phyloP scores from a whole-genome alignment of 1,284 basidiomycete genomes.

The Moniliophthora roreri region DNA sequence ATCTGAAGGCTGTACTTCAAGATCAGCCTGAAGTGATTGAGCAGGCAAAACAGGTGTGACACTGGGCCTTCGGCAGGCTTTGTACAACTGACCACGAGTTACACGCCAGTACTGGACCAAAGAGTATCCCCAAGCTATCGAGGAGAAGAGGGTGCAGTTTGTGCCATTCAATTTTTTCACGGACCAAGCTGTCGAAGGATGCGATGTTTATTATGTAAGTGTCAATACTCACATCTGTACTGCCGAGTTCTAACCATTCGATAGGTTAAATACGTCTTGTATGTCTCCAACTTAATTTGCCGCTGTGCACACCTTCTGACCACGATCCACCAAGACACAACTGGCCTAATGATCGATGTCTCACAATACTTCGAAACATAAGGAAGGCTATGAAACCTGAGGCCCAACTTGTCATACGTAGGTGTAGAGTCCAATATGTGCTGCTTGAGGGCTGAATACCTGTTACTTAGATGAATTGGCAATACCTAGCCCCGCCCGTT shows the following conservation, averaged over 20 bases:
- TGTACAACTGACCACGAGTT: too few species aligned
- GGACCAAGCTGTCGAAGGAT: constrained; percentile 35
- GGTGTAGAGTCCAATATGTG: too few species aligned
- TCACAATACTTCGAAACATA: constrained; percentile 26
- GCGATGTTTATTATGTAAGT: constrained; percentile 48
- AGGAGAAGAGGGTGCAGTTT: constrained; percentile 34
- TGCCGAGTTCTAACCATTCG: too few species aligned
- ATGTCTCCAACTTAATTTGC: background rate
- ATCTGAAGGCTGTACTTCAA: constrained; percentile 43
- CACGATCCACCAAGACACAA: constrained; percentile 19
- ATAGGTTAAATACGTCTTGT: constrained; percentile 15
- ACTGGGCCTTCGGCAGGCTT: too few species aligned
- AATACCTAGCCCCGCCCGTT: too few species aligned
- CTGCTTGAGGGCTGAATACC: too few species aligned
- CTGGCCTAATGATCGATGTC: constrained; percentile 25
- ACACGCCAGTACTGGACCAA: constrained; percentile 11
- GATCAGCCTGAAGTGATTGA: constrained; percentile 39
- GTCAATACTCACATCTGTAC: too few species aligned
- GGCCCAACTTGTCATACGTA: constrained; percentile 29
- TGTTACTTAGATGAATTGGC: too few species aligned
- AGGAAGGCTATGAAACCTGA: constrained; percentile 25
- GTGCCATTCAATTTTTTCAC: constrained; percentile 45
- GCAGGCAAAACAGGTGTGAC: constrained; percentile 34
- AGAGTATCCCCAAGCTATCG: constrained; percentile 24
- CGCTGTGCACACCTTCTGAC: background rate